Base-by-base conservation (phyloP, 164 flowering plant genomes). In the Macadamia tetraphylla region DNA sequence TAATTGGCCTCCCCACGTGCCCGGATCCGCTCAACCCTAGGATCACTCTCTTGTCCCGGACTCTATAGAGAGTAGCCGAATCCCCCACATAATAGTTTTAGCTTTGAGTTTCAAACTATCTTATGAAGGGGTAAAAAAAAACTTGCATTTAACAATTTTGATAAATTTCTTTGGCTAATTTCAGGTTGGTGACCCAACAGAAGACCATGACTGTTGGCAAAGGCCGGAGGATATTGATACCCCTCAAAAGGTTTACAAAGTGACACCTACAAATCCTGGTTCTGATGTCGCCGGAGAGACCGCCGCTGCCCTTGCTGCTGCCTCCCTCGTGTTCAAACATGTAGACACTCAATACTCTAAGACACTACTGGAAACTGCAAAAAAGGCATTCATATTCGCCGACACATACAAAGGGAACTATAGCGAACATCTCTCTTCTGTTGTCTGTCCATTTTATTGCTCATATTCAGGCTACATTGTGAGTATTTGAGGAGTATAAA, bases 271-370 rank as follows among this genome's bases (percentile, higher is more conserved):
- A 8, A 65, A 51, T 30, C 83, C 81, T 0, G 83, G 79, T n/a
- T 67, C 83, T 9, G 83, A 80, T 10, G 81, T 80, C 1, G 78
- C 83, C 14, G 83, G 67, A 12, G 83, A 80, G 60, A 80, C 78
- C 0, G 83, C 83, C 14, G 83, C 83, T 31, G 83, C 83, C 30
- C 65, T 80, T n/a, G 83, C 83, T 10, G 72, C 83, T 51, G 74
- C 83, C 29, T 80, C 81, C 30, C 6, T 77, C 42, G 78, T 77
- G 13, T 80, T 77, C 75, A 62, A 56, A 35, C 46, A 7, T 0
- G 7, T 29, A 10, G 73, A 77, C 59, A 30, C 23, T 29, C 13
- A 70, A 2, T 74, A 77, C 58, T 70, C 80, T 15, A 68, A 49
- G 31, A 14, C 23, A 6, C 80, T 77, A 7, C 29, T 64, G n/a